Evolutionary conservation across 2,329 filamentous ascomycete genomes (phyloP), one percentile per base, ranked within the genome.

Genomic region (Alternaria incomplexa): DNA sequence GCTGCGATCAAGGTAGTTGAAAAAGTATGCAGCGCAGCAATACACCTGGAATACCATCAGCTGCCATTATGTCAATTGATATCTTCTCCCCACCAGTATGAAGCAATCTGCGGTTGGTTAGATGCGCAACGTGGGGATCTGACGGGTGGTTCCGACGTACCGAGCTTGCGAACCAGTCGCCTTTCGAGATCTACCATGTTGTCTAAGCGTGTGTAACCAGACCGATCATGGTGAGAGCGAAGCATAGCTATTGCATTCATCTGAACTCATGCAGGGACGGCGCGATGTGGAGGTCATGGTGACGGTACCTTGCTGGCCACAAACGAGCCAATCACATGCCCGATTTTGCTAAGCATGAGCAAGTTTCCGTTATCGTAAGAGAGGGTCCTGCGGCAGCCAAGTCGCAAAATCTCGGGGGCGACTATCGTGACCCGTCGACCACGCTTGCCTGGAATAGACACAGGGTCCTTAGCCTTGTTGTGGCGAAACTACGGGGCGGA

Each of bases 21-120:
- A 75, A n/a, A 75, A 76, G 56, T 75, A 76, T 15, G 71, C 72
- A 23, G 72, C 67, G 52, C 73, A 76, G 47, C 72, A 76, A 52
- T 76, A 76, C 22, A 74, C 72, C 57, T 62, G 5, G 25, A 2
- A 1, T 6, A 15, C 1, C 7, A 22, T 62, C 3, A 62, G 20
- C 25, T 23, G 13, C 22, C 17, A 1, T 12, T 5, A 15, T 11
- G 8, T 17, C 7, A 17, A 25, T 4, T 17, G 23, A 3, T 3
- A 20, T 12, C 10, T 13, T 26, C 17, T 17, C 7, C 47, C 20
- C 15, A 62, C 59, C 47, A 75, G 56, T 40, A 76, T 72, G 22
- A 76, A 76, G 56, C 68, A 73, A 53, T 76, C 59, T 62, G 48
- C 50, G 17, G 15, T 47, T 28, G 11, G n/a, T 62, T 62, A 58